Evolutionary conservation across 805 yeast genomes (phyloP).

Genomic region (Candida saitoana): DNA sequence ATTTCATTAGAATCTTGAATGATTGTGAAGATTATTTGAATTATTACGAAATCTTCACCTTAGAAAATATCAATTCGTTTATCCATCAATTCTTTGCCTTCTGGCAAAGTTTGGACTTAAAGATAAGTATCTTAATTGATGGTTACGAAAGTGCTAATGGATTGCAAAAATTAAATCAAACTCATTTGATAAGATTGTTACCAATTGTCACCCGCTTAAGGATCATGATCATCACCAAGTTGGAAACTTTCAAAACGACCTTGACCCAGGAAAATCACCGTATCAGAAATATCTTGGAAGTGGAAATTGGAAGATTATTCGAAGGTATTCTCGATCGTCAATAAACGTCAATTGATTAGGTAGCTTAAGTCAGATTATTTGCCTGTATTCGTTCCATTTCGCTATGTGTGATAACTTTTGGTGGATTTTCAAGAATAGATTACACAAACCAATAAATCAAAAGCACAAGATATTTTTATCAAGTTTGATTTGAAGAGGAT

Average conservation of each 20-base stretch:
- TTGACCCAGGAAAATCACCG: constrained; percentile 8
- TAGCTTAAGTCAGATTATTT: too few species aligned
- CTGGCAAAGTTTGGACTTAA: constrained; percentile 28
- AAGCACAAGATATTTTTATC: too few species aligned
- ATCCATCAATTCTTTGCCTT: constrained; percentile 20
- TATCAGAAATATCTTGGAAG: constrained; percentile 23
- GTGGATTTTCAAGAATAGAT: too few species aligned
- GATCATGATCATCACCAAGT: constrained; percentile 22
- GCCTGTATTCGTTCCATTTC: too few species aligned
- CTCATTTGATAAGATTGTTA: constrained; percentile 29
- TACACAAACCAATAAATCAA: too few species aligned
- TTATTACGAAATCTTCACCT: constrained; percentile 18
- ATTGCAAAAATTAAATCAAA: constrained; percentile 17
- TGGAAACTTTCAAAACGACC: constrained; percentile 16
- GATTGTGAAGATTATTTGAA: constrained; percentile 39
- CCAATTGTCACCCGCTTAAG: constrained; percentile 33
- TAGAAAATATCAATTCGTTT: constrained; percentile 11
- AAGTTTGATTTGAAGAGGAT: too few species aligned
- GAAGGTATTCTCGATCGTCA: constrained; percentile 36
- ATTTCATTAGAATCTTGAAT: constrained; percentile 30
- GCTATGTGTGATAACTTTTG: too few species aligned
- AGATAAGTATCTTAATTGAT: constrained; percentile 29
- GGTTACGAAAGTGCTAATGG: constrained; percentile 18
- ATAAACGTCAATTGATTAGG: too few species aligned
- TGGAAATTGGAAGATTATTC: constrained; percentile 34